A percentile compares a stretch with the other conserved stretches of the same genome.
These are phyloP conservation scores for Pestalotiopsis sp. DNA, from an alignment of 2,329 filamentous ascomycete genomes.

Conservation along the genomic window DNA sequence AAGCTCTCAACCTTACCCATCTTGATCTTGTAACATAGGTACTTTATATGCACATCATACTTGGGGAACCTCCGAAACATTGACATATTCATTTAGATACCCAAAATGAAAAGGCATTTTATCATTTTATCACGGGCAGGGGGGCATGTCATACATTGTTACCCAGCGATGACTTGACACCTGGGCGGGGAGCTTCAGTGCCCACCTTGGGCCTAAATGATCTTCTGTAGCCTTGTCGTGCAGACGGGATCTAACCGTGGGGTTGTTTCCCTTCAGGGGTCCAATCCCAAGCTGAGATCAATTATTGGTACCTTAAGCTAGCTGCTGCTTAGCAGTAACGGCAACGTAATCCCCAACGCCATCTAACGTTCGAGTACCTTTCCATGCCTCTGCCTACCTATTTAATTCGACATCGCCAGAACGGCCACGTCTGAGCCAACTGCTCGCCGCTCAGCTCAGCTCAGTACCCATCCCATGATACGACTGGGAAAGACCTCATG, in stretches of 20 bases:
- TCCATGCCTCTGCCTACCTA: not conserved
- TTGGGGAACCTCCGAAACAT: too few species aligned
- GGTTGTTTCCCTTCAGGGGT: constrained; percentile 4
- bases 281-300: constrained; percentile 13
- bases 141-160: too few species aligned
- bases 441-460: not conserved
- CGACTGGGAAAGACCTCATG: constrained; percentile 8
- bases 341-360: constrained; percentile 25
- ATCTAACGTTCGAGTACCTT: constrained; percentile 12
- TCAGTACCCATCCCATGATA: not conserved
- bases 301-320: not conserved
- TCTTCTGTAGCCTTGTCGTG: not conserved
- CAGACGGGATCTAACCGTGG: constrained; percentile 2
- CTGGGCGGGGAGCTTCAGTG: not conserved
- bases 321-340: constrained; percentile 20
- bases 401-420: not conserved
- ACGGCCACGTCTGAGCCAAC: constrained; percentile 8
- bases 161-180: too few species aligned
- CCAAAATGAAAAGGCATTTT: too few species aligned
- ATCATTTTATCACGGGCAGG: too few species aligned
- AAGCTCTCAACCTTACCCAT: too few species aligned
- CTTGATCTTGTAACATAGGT: too few species aligned
- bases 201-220: not conserved
- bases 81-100: too few species aligned
- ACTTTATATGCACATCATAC: too few species aligned